Conservation (phyloP, 768 basidiomycete species). For the Filobasidium wieringae region DNA sequence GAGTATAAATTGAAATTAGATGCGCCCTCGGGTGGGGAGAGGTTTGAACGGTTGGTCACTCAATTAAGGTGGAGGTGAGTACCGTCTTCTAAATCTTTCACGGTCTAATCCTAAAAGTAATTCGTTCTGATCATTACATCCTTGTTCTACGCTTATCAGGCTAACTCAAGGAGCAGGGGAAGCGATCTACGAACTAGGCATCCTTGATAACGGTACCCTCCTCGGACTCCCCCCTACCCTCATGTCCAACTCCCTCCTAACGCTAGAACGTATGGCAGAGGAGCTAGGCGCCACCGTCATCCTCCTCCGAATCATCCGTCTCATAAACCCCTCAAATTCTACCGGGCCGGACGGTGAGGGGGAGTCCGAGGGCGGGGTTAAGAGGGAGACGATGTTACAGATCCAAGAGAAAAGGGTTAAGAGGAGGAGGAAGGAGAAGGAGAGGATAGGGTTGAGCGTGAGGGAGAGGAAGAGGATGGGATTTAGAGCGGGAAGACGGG, state of each 20-base stretch:
- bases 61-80: not conserved
- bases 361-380: not conserved
- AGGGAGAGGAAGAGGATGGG: not conserved
- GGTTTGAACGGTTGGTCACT: conserved; percentile 57
- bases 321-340: conserved; percentile 7
- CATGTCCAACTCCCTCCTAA: conserved; percentile 69
- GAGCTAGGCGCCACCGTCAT: conserved; percentile 88
- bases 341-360: not conserved
- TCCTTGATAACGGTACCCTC: conserved; percentile 73
- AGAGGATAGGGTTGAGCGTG: not conserved
- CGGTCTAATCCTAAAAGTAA: too few relatives aligned
- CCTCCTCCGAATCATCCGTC: conserved; percentile 66
- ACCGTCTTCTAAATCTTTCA: too few relatives aligned
- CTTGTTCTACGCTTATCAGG: too few relatives aligned
- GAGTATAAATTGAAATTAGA: conserved; percentile 58
- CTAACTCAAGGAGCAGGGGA: conserved; percentile 71
- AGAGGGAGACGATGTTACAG: not conserved
- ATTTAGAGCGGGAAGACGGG: not conserved
- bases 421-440: not conserved
- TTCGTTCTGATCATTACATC: too few relatives aligned
- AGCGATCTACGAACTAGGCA: conserved; percentile 67
- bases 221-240: conserved; percentile 61
- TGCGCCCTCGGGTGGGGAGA: conserved; percentile 16
- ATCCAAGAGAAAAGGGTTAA: not conserved
- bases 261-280: conserved; percentile 84